phyloP scores from a whole-genome alignment of 495 filamentous ascomycete genomes.

The Trichoderma virens region DNA sequence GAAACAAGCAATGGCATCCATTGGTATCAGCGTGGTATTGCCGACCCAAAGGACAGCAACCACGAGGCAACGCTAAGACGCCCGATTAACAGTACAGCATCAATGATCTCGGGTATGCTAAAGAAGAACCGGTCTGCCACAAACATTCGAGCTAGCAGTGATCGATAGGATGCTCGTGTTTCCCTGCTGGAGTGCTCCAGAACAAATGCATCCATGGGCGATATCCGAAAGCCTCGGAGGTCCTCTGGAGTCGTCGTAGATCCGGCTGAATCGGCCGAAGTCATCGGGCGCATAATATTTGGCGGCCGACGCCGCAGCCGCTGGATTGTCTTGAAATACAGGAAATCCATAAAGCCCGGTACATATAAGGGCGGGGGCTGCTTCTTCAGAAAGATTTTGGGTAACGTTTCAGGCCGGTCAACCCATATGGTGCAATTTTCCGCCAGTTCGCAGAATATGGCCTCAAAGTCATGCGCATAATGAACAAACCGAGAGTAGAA shows the following conservation, averaged over 20 bases:
- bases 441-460: slow-evolving; percentile 40
- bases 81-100: background rate
- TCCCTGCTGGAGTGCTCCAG: slow-evolving; percentile 21
- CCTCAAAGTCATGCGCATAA: slow-evolving; percentile 43
- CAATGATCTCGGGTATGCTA: slow-evolving; percentile 12
- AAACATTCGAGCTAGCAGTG: slow-evolving; percentile 25
- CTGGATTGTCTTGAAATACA: slow-evolving; percentile 29
- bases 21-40: background rate
- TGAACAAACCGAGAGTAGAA: slow-evolving; percentile 54
- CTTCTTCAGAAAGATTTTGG: slow-evolving; percentile 31
- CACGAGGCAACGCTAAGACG: background rate
- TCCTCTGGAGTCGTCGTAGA: slow-evolving; percentile 16
- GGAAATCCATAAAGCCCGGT: slow-evolving; percentile 24
- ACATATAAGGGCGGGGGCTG: slow-evolving; percentile 19
- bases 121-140: slow-evolving; percentile 29
- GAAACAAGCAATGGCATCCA: background rate
- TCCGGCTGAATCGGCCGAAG: slow-evolving; percentile 17
- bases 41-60: background rate
- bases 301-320: slow-evolving; percentile 29
- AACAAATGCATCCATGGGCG: slow-evolving; percentile 37
- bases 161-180: background rate
- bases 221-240: slow-evolving; percentile 30
- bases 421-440: slow-evolving; percentile 46
- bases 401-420: slow-evolving; percentile 37
- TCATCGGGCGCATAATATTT: slow-evolving; percentile 25